Percentiles rank a stretch among this genome's conserved stretches.
These are phyloP conservation scores for Vanrija sp. DNA, from an alignment of 1,284 basidiomycete species.

Conservation along the genomic window DNA sequence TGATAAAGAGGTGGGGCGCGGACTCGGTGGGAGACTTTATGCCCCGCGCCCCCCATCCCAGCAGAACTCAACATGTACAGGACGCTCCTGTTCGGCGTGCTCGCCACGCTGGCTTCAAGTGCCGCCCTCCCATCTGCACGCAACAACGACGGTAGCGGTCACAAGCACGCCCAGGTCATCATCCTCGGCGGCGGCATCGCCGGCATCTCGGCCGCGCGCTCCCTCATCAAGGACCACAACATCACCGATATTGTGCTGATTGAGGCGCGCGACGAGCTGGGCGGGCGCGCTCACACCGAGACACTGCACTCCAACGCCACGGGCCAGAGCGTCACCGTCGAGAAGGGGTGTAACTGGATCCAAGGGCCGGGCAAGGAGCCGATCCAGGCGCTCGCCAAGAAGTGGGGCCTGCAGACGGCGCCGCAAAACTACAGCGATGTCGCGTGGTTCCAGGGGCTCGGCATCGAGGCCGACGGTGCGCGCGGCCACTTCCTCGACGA, in stretches of 20 bases:
- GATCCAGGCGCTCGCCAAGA: conserved; percentile 54
- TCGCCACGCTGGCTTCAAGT: too few relatives aligned
- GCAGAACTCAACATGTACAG: too few relatives aligned
- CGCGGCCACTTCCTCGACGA: conserved; percentile 11
- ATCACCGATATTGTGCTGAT: conserved; percentile 61
- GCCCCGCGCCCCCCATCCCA: too few relatives aligned
- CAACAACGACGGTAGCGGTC: neutral
- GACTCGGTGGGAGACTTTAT: too few relatives aligned
- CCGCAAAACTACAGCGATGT: conserved; percentile 11
- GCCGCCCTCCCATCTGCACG: too few relatives aligned
- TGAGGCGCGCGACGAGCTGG: conserved; percentile 60
- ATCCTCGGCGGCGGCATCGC: conserved; percentile 64
- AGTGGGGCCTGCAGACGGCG: conserved; percentile 56
- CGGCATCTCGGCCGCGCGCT: conserved; percentile 63
- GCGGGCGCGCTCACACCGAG: conserved; percentile 59
- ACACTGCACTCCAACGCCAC: conserved; percentile 37
- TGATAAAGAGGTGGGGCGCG: too few relatives aligned
- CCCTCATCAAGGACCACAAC: conserved; percentile 56
- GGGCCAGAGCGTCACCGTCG: conserved; percentile 52
- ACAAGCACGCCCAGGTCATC: conserved; percentile 45
- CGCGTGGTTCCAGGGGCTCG: conserved; percentile 14
- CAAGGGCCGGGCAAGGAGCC: conserved; percentile 57
- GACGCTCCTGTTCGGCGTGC: too few relatives aligned
- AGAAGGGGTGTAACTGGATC: conserved; percentile 67
- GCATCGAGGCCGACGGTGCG: conserved; percentile 8